phyloP scores from a whole-genome alignment of 2,329 filamentous ascomycete genomes.

The Nothophaeocryptopus gaeumannii region DNA sequence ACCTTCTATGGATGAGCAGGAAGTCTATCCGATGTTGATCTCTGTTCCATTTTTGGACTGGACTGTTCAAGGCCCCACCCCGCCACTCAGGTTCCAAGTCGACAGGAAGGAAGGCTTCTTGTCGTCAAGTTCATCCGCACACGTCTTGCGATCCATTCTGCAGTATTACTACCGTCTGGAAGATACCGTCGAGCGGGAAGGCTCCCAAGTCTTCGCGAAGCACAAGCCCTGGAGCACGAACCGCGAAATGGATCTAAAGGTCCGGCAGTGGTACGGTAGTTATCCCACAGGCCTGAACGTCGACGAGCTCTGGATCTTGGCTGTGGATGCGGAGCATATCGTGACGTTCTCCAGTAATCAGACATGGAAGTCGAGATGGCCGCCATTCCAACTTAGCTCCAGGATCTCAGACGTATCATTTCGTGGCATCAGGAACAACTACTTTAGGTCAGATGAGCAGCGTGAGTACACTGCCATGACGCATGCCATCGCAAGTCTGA shows the following conservation, averaged over 20 bases:
- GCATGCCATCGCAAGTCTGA: slow-evolving; percentile 39
- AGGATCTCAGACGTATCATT: slow-evolving; percentile 43
- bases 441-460: slow-evolving; percentile 32
- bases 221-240: slow-evolving; percentile 45
- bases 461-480: slow-evolving; percentile 40
- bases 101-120: slow-evolving; percentile 43
- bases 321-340: slow-evolving; percentile 40
- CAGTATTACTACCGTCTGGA: slow-evolving; percentile 46
- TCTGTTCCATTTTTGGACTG: slow-evolving; percentile 45
- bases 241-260: slow-evolving; percentile 42
- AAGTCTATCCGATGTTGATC: slow-evolving; percentile 37
- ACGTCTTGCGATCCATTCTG: slow-evolving; percentile 41
- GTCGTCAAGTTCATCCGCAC: slow-evolving; percentile 38
- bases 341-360: slow-evolving; percentile 45
- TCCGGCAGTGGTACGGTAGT: slow-evolving; percentile 44
- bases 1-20: slow-evolving; percentile 12
- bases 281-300: slow-evolving; percentile 43
- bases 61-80: slow-evolving; percentile 38
- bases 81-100: slow-evolving; percentile 42
- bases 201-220: slow-evolving; percentile 40
- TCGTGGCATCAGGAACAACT: slow-evolving; percentile 41
- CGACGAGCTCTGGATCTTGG: slow-evolving; percentile 45
- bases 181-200: slow-evolving; percentile 43
- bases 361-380: slow-evolving; percentile 45
- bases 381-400: slow-evolving; percentile 41